These are phyloP conservation scores for Kodamaea ohmeri DNA, from an alignment of 1,139 yeast species.

Conservation along the genomic window DNA sequence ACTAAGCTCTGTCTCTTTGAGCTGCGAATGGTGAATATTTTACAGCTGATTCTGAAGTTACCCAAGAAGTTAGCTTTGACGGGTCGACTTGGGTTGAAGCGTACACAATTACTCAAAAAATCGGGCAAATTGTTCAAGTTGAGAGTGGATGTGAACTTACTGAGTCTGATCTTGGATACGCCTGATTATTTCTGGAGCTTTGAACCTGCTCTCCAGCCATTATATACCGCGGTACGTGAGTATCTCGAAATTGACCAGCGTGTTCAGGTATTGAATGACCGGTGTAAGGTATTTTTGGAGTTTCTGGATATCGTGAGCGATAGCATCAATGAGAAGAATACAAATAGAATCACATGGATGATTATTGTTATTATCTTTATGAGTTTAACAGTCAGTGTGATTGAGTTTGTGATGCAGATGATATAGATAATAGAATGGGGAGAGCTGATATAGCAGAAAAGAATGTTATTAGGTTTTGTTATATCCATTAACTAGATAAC, in stretches of 20 bases:
- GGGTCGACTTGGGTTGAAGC: slow-evolving; percentile 74
- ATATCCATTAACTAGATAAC: neutral
- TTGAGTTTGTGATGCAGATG: slow-evolving; percentile 41
- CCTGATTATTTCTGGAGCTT: slow-evolving; percentile 97
- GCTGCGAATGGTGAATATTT: slow-evolving; percentile 79
- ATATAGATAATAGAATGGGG: neutral
- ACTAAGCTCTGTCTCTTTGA: slow-evolving; percentile 90
- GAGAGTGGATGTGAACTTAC: slow-evolving; percentile 88
- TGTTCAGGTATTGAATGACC: slow-evolving; percentile 86
- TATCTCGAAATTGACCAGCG: slow-evolving; percentile 93
- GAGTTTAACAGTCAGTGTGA: slow-evolving; percentile 64
- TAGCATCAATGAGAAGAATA: slow-evolving; percentile 88
- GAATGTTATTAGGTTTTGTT: no score
- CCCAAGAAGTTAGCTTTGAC: slow-evolving; percentile 90
- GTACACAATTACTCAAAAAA: slow-evolving; percentile 78
- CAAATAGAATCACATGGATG: slow-evolving; percentile 89
- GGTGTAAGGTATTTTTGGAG: slow-evolving; percentile 91
- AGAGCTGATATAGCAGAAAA: neutral
- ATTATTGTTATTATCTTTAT: slow-evolving; percentile 78
- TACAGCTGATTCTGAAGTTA: slow-evolving; percentile 79
- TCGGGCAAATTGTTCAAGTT: slow-evolving; percentile 87
- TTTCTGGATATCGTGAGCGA: slow-evolving; percentile 91
- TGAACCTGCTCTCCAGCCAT: slow-evolving; percentile 92
- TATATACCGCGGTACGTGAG: slow-evolving; percentile 85
- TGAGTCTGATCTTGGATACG: slow-evolving; percentile 87